Base-by-base conservation (phyloP, 768 basidiomycete species). In the Boletus rufocinnamomeus region DNA sequence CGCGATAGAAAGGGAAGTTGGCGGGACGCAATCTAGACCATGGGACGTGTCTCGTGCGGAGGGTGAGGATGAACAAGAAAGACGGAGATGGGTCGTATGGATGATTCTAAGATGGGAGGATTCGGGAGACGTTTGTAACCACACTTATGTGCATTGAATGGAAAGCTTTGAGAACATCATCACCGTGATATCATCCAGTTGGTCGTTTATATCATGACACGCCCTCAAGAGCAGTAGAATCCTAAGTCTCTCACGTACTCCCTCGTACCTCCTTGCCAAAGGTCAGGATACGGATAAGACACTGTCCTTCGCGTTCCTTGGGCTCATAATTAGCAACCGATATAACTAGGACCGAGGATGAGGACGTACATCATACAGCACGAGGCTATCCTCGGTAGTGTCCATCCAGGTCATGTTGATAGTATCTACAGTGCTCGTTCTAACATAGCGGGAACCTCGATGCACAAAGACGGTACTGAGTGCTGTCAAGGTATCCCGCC, bases 31-130 rank as follows among this genome's bases (percentile, higher is more conserved):
- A 17, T 62, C 68, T 35, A 81, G 84, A 46, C 46, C 62, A 7
- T 90, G 88, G 88, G 74, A 77, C 52, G 77, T 85, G 11, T 67
- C 73, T 10, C 74, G 80, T 43, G 80, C 75, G 0, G 82, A 82
- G 28, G 68, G 69, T 0, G 88, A 90, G 60, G 84, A 86, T 43
- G 89, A 91, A 43, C 75, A 66, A n/a, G 87, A 88, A 62, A 77
- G 87, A 63, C 79, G 88, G 60, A 73, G 79, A 23, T 91, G 90
- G 89, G 77, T 91, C 21, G 76, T 92, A 44, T 89, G 87, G 84
- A 80, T 89, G 34, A 69, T 77, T 59, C 65, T 88, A 37, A 80
- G 73, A 61, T 85, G 86, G 84, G 77, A 3, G 6, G 57, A 57
- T 17, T 23, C 40, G 6, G 25, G 16, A 30, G 41, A 49, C 19